Base-by-base conservation (phyloP, 352 stramenopile species). In the Phytophthora pistaciae region DNA sequence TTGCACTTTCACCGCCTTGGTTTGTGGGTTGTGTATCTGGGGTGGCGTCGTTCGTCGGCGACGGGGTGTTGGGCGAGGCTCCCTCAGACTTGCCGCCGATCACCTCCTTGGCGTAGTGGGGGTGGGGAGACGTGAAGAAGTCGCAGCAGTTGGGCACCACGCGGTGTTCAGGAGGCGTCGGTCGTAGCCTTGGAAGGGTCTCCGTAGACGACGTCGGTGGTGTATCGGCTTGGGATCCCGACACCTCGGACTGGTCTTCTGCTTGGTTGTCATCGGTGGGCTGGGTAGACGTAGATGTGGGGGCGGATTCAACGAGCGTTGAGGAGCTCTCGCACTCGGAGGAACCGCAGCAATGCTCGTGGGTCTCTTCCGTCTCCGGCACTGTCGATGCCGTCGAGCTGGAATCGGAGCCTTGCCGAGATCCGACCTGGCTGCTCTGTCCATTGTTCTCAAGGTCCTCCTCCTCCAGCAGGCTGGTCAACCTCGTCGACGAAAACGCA, bases 141-240 rank as follows among this genome's bases (percentile, higher is more conserved):
- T 81, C 74, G 50, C 74, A 81, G 70, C 74, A 81, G 20, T 81
- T 78, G 18, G 74, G 70, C 10, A 74, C 46, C 8, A 81, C 70
- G 38, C 61, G 67, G 46, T 52, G 52, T 23, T 38, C 18, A 3
- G 62, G 70, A 54, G 70, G 21, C 27, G 55, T 72, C 25, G 62
- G 65, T 69, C 46, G 65, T 40, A 78, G 50, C 20, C 55, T 68
- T 38, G 74, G 74, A 27, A 81, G 70, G 52, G 52, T 50, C 60
- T 65, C 33, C 33, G 52, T 36, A 18, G 64, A 63, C 57, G 64
- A 48, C 55, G 48, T 55, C 49, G 64, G 46, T 42, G 68, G 31
- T 9, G 61, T 64, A 4, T 68, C 48, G 3, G 25, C 62, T 7
- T 54, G 60, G 27, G 14, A 49, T 62, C 48, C 42, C 20, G 57